Evolutionary conservation across 345 rosid genomes (phyloP).

Genomic region (Trapa incisa): DNA sequence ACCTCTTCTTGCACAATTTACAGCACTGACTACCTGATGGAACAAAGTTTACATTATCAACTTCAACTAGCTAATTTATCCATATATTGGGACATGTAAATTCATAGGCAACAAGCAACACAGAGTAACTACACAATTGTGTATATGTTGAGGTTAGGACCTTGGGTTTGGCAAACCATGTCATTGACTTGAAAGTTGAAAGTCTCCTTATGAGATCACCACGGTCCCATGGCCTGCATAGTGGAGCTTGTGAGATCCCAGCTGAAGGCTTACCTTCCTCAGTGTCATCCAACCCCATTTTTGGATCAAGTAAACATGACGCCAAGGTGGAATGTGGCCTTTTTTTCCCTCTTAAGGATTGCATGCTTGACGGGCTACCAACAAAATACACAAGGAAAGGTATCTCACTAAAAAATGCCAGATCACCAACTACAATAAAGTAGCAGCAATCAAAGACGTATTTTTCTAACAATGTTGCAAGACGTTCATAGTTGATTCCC

Average conservation of each 20-base stretch:
- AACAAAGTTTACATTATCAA: slow-evolving; percentile 4
- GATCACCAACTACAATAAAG: not conserved
- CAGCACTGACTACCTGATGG: slow-evolving; percentile 70
- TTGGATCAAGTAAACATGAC: slow-evolving; percentile 42
- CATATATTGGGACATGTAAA: not conserved
- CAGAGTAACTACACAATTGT: not conserved
- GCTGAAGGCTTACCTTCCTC: slow-evolving; percentile 16
- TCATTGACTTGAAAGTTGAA: slow-evolving; percentile 89
- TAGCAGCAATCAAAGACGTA: not conserved
- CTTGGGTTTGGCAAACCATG: slow-evolving; percentile 93
- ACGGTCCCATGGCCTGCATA: slow-evolving; percentile 87
- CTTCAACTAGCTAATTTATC: not conserved
- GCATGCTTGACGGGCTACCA: slow-evolving; percentile 27
- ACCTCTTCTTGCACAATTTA: slow-evolving; percentile 85
- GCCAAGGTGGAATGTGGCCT: slow-evolving; percentile 38
- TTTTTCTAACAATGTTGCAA: not conserved
- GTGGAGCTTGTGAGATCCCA: slow-evolving; percentile 31
- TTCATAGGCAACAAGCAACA: not conserved
- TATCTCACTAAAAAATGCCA: not conserved
- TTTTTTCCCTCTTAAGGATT: slow-evolving; percentile 43
- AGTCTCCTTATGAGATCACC: slow-evolving; percentile 80
- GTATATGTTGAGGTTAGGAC: slow-evolving; percentile 14
- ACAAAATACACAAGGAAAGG: not conserved
- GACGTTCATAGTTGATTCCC: not conserved
- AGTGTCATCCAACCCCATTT: slow-evolving; percentile 10